Conservation (phyloP, 2,329 filamentous ascomycete species). For the Ascochyta pisi region DNA sequence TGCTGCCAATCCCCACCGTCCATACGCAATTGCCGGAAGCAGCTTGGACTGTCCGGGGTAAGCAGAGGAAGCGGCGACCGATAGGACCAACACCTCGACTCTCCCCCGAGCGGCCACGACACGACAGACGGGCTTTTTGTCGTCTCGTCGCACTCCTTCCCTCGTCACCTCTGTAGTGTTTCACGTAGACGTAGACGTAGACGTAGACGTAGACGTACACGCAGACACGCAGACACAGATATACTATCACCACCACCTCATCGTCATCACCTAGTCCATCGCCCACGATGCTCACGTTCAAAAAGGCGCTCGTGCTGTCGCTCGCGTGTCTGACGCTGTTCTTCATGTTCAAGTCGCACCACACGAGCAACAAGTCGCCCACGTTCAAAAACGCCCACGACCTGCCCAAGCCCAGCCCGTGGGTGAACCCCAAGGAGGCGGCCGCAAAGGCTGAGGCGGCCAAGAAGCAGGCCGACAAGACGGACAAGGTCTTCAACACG, state of each 20-base stretch:
- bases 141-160: no score
- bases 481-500: slow-evolving; percentile 38
- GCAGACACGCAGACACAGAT: no score
- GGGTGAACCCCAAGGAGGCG: slow-evolving; percentile 37
- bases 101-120: slow-evolving; percentile 6
- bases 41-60: background rate
- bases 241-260: background rate
- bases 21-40: slow-evolving; percentile 14
- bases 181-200: no score
- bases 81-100: slow-evolving; percentile 2
- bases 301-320: slow-evolving; percentile 75
- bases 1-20: background rate
- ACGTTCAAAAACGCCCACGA: slow-evolving; percentile 43
- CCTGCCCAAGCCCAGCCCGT: slow-evolving; percentile 45
- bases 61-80: slow-evolving; percentile 4
- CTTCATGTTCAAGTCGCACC: slow-evolving; percentile 71
- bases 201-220: no score
- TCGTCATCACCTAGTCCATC: background rate
- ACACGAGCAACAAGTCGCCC: slow-evolving; percentile 46
- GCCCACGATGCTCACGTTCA: slow-evolving; percentile 74
- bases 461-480: slow-evolving; percentile 21
- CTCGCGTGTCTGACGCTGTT: slow-evolving; percentile 72
- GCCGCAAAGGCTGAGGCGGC: slow-evolving; percentile 20
- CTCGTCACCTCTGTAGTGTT: no score
- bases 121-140: background rate